These are phyloP conservation scores for Clonostachys rosea DNA, from an alignment of 2,329 filamentous ascomycete species.

Conservation along the genomic window DNA sequence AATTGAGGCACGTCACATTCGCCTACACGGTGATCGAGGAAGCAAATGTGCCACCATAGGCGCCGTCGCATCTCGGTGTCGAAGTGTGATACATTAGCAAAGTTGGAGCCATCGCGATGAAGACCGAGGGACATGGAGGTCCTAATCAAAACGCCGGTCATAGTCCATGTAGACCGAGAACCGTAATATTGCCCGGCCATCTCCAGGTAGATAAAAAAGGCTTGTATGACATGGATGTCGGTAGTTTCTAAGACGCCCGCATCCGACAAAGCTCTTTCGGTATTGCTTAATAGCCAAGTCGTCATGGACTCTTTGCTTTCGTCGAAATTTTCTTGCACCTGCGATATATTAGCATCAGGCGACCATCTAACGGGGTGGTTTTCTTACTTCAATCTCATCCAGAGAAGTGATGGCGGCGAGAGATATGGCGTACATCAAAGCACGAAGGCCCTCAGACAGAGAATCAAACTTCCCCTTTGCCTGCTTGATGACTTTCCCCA, in stretches of 20 bases:
- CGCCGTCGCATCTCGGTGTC: constrained; percentile 59
- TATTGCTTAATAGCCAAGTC: background rate
- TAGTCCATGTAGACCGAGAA: constrained; percentile 53
- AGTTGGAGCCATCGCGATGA: constrained; percentile 50
- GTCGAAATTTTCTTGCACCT: background rate
- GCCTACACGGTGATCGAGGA: constrained; percentile 53
- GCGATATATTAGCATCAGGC: constrained; percentile 18
- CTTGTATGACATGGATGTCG: constrained; percentile 56
- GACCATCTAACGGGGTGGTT: constrained; percentile 31
- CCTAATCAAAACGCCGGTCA: constrained; percentile 57
- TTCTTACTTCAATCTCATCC: constrained; percentile 14
- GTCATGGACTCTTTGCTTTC: background rate
- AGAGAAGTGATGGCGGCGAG: background rate
- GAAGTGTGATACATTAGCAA: constrained; percentile 48
- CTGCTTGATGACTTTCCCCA: constrained; percentile 35
- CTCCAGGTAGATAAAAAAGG: constrained; percentile 54
- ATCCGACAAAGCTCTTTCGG: constrained; percentile 33
- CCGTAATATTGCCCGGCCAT: constrained; percentile 46
- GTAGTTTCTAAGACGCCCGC: constrained; percentile 57
- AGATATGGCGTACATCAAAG: background rate
- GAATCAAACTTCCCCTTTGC: background rate
- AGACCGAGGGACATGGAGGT: constrained; percentile 50
- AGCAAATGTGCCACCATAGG: constrained; percentile 56
- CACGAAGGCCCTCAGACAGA: background rate
- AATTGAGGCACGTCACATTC: constrained; percentile 53